Evolutionary conservation across 805 yeast genomes (phyloP), one percentile per base, ranked within the genome.

Genomic region (Starmerella asiatica): DNA sequence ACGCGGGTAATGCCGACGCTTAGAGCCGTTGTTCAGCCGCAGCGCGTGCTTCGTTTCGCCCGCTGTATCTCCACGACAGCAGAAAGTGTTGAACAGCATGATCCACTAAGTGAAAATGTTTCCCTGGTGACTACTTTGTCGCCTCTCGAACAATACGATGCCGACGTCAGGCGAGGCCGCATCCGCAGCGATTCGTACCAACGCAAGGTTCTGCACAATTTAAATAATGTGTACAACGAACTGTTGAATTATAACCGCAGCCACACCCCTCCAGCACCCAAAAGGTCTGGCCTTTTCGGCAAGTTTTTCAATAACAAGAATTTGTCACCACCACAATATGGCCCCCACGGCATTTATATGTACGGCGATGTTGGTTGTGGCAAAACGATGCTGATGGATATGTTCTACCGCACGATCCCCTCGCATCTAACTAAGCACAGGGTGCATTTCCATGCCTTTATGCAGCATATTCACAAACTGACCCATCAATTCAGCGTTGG

Each of bases 281-380:
- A n/a, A n/a, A 20, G 26, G 11, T 9, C 15, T 4, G n/a, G 18
- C 24, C 21, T 32, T 21, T 17, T 28, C 11, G 34, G 37, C 4
- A 28, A 21, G 23, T 21, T 16, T 17, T 21, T 24, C 29, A 38
- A 47, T 38, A 38, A 37, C 36, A 32, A 39, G 42, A 33, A 29
- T 11, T 37, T 39, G 29, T n/a, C n/a, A n/a, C n/a, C n/a, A n/a
- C n/a, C n/a, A n/a, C n/a, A n/a, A n/a, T n/a, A n/a, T n/a, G 48
- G 51, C 12, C 94, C 91, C 2, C 66, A 70, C 48, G 98, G 98
- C 4, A 79, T 91, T 6, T 91, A 91, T 54, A 66, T 91, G 23
- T 91, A 82, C 59, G 98, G 98, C 18, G 97, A 91, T 58, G 98
- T 91, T 32, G 98, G 98, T 2, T 86, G 97, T 60, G 98, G 98